Base-by-base conservation (phyloP, 768 basidiomycete species). In the Phlegmacium glaucopus region DNA sequence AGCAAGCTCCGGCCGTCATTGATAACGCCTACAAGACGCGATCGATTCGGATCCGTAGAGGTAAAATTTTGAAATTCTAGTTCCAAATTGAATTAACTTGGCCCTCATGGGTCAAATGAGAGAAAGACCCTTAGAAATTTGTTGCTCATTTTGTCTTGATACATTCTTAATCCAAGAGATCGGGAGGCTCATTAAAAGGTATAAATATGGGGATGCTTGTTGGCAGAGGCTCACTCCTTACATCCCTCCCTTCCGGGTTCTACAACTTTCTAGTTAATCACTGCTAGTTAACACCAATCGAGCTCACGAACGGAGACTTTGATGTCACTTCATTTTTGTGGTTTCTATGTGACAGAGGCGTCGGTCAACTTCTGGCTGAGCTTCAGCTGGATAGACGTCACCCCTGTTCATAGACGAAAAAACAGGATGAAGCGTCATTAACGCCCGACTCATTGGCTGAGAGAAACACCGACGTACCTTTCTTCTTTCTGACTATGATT, bases 331-430 rank as follows among this genome's bases (percentile, higher is more conserved):
- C 32, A 47, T 27, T 34, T 12, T 36, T 48, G 48, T 48, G 52
- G 47, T 53, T 48, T 30, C 37, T 41, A 25, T 50, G 39, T 43
- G 38, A 28, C 29, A 30, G 37, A 52, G 49, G 56, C 44, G 17
- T n/a, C 12, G 15, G 11, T 29, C 42, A 29, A 35, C 13, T n/a
- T 40, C 26, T 26, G 49, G 50, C 66, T 67, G 64, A 52, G 1
- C 38, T 69, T 52, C 67, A 68, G 68, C 54, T 63, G 13, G 55
- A 58, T 25, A 57, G 57, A 22, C 41, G 27, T 63, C 61, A 59
- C 48, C 60, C 75, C 66, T 78, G 76, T 79, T 80, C 78, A 80
- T 79, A 78, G 77, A 71, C 74, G 69, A 74, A 71, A 76, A 75
- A 74, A 74, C 72, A 69, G 68, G 59, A 26, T 45, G 58, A 71